Conservation (phyloP, 2,329 filamentous ascomycete genomes). For the Beauveria bassiana region DNA sequence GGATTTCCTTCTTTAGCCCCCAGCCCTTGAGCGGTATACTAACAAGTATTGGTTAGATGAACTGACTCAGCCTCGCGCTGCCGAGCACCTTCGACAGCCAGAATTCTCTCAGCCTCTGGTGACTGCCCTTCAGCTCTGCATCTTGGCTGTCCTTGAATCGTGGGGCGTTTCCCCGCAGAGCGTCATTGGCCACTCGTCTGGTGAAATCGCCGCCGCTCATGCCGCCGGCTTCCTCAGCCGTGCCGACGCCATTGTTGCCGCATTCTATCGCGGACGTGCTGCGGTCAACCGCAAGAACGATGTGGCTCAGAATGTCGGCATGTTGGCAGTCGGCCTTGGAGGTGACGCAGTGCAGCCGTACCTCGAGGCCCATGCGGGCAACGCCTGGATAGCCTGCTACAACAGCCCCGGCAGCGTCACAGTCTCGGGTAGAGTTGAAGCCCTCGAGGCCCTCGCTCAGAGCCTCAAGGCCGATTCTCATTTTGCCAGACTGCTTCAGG, state of each 20-base stretch:
- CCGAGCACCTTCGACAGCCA: conserved; percentile 15
- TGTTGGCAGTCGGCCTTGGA: conserved; percentile 24
- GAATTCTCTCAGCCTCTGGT: conserved; percentile 31
- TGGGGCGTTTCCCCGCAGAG: conserved; percentile 22
- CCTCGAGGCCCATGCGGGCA: not conserved
- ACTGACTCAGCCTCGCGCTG: conserved; percentile 1
- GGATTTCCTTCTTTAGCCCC: not conserved
- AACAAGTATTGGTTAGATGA: not conserved
- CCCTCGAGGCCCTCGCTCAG: conserved; percentile 30
- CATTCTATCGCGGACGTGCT: conserved; percentile 23
- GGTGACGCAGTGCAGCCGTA: not conserved
- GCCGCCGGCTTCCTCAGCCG: conserved; percentile 15
- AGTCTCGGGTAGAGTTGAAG: conserved; percentile 21
- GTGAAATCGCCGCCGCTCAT: conserved; percentile 33
- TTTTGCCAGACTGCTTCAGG: conserved; percentile 34
- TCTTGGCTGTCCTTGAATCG: conserved; percentile 29
- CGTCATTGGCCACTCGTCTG: conserved; percentile 31
- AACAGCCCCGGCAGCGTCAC: conserved; percentile 40
- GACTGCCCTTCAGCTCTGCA: conserved; percentile 34
- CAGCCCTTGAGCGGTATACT: not conserved
- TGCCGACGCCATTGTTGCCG: conserved; percentile 21
- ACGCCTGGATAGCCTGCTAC: conserved; percentile 18
- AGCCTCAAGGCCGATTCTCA: conserved; percentile 27
- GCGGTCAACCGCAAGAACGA: conserved; percentile 3
- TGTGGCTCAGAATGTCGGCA: conserved; percentile 32